Evolutionary conservation across 2,329 filamentous ascomycete species (phyloP).

Genomic region (Purpureocillium takamizusanense): DNA sequence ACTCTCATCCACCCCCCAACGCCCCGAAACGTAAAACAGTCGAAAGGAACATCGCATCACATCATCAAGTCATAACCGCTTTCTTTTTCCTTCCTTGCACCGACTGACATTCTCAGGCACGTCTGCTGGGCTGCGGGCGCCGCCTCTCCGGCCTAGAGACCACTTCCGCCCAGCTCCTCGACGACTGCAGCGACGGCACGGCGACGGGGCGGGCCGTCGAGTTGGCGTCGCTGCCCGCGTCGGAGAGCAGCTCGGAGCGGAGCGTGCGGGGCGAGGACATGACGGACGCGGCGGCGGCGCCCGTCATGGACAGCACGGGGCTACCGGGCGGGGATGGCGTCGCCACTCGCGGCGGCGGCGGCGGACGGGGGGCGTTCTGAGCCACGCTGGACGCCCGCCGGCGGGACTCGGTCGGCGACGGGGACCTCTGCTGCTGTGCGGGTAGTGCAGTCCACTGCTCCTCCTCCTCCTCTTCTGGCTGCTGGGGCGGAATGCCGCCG

Average conservation of each 20-base stretch:
- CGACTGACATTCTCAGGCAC: no score
- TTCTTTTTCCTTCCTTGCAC: no score
- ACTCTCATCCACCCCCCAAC: not conserved
- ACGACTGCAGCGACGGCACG: conserved; percentile 23
- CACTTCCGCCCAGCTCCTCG: conserved; percentile 32
- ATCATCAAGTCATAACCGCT: no score
- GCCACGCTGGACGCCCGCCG: not conserved
- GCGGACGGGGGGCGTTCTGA: not conserved
- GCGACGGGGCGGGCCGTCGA: conserved; percentile 10
- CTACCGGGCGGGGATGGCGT: conserved; percentile 11
- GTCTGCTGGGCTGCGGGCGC: not conserved
- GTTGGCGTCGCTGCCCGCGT: conserved; percentile 7
- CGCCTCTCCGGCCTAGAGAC: conserved; percentile 18
- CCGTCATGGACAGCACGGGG: conserved; percentile 13
- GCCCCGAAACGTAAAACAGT: no score
- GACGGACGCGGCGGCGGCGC: conserved; percentile 17
- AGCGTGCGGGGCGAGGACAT: conserved; percentile 21
- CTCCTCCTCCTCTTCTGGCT: no score
- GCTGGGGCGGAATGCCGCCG: no score
- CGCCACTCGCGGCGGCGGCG: not conserved
- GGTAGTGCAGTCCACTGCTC: conserved; percentile 16
- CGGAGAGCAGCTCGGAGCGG: conserved; percentile 6
- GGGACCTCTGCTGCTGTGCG: conserved; percentile 4
- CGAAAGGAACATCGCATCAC: no score
- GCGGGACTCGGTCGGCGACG: not conserved